Evolutionary conservation across 345 rosid genomes (phyloP).

Genomic region (Brassica rapa): DNA sequence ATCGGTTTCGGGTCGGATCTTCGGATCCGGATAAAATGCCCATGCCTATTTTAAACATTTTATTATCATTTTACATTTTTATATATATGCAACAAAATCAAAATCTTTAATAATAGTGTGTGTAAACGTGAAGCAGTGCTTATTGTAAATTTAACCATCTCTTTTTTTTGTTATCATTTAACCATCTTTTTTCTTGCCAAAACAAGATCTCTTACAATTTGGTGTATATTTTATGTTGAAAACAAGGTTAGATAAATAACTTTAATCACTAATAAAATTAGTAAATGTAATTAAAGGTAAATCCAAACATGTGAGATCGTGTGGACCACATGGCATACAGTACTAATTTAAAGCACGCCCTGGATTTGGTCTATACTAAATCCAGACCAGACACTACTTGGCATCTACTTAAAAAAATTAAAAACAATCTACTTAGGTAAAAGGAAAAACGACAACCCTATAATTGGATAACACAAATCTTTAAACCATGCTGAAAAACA

Average conservation of each 20-base stretch:
- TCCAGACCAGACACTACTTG: slow-evolving; percentile 32
- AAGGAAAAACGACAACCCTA: slow-evolving; percentile 15
- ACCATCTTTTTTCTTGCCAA: slow-evolving; percentile 1
- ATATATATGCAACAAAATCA: background rate
- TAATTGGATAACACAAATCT: slow-evolving; percentile 20
- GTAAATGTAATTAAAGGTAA: slow-evolving; percentile 32
- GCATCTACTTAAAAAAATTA: slow-evolving; percentile 13
- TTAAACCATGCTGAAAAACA: background rate
- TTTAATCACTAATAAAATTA: background rate
- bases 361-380: slow-evolving; percentile 40
- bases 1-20: too few relatives aligned
- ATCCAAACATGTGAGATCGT: slow-evolving; percentile 34
- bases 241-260: slow-evolving; percentile 14
- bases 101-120: background rate
- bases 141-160: slow-evolving; percentile 3
- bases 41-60: background rate
- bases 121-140: background rate
- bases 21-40: too few relatives aligned
- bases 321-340: slow-evolving; percentile 32
- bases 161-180: background rate
- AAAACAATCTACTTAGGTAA: slow-evolving; percentile 17
- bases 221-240: slow-evolving; percentile 33
- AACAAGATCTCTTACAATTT: slow-evolving; percentile 29
- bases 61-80: background rate
- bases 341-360: slow-evolving; percentile 31